Conservation (phyloP, 2,329 filamentous ascomycete species). For the Fusarium verticillioides region DNA sequence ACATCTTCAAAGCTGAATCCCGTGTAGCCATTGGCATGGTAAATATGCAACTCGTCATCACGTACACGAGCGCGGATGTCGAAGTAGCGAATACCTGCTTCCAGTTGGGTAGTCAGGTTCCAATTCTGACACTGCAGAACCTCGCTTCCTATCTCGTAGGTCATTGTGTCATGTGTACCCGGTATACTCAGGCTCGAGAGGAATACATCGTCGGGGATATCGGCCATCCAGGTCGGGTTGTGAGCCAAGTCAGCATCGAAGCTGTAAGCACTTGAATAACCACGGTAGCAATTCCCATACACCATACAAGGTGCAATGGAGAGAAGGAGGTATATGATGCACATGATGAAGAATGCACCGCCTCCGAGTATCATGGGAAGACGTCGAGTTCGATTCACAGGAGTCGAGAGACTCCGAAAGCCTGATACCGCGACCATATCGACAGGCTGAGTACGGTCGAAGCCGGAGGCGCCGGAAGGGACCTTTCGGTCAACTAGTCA, state of each 20-base stretch:
- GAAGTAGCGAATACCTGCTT: constrained; percentile 60
- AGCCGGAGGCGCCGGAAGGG: constrained; percentile 31
- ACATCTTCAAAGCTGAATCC: constrained; percentile 58
- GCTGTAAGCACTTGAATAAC: constrained; percentile 50
- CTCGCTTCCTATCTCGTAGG: constrained; percentile 53
- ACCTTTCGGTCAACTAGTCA: constrained; percentile 35
- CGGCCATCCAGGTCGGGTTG: constrained; percentile 57
- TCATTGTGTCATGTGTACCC: constrained; percentile 66
- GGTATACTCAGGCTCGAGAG: constrained; percentile 61
- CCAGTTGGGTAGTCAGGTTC: constrained; percentile 57
- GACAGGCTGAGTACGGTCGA: constrained; percentile 16
- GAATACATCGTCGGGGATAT: constrained; percentile 53
- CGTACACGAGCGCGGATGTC: constrained; percentile 60
- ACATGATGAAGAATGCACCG: constrained; percentile 41
- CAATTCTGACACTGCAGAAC: constrained; percentile 60
- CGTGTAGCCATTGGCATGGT: constrained; percentile 59
- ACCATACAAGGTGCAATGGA: constrained; percentile 45
- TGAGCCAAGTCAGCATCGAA: constrained; percentile 54
- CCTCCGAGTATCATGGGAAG: constrained; percentile 34
- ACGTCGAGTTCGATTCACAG: constrained; percentile 28
- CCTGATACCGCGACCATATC: constrained; percentile 36
- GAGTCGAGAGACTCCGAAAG: constrained; percentile 28
- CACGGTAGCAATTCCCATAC: constrained; percentile 45
- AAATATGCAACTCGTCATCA: constrained; percentile 58
- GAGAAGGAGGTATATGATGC: constrained; percentile 42